phyloP scores from a whole-genome alignment of 306 rosid species.

The Boehmeria nivea region DNA sequence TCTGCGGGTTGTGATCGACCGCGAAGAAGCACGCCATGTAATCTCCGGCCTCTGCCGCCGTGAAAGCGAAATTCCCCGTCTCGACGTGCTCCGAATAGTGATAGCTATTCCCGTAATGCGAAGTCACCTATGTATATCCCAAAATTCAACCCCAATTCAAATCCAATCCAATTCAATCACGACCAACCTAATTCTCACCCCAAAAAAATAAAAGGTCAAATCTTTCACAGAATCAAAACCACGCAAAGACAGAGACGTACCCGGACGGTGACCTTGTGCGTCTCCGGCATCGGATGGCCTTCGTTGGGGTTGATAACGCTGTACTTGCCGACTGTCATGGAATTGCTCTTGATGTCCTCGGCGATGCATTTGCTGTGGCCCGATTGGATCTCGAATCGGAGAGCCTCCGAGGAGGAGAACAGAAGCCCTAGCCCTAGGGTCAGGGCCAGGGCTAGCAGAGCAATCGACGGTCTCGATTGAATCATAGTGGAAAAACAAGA shows the following conservation, averaged over 20 bases:
- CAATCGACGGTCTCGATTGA: constrained; percentile 14
- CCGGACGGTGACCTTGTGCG: constrained; percentile 77
- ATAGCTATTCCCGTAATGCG: constrained; percentile 59
- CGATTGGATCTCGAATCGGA: constrained; percentile 84
- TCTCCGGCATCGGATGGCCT: constrained; percentile 60
- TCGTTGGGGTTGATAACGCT: constrained; percentile 55
- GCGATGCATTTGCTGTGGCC: constrained; percentile 81
- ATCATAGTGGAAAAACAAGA: constrained; percentile 11
- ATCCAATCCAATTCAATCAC: neutral
- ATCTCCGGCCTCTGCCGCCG: constrained; percentile 72
- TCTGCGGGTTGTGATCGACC: constrained; percentile 47
- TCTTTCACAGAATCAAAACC: neutral
- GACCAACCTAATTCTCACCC: constrained; percentile 3
- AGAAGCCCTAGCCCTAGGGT: constrained; percentile 33
- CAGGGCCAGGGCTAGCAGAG: constrained; percentile 10
- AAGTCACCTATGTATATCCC: constrained; percentile 59
- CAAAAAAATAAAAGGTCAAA: no score
- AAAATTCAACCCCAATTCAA: neutral
- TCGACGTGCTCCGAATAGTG: constrained; percentile 66
- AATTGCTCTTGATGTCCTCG: constrained; percentile 74
- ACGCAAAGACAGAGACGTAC: constrained; percentile 23
- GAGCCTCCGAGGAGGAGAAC: constrained; percentile 46
- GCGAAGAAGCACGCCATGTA: constrained; percentile 91
- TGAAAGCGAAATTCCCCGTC: constrained; percentile 64
- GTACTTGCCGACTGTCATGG: constrained; percentile 92